A percentile compares a stretch with the other conserved stretches of the same genome.
phyloP scores from a whole-genome alignment of 345 rosid species.

The Excoecaria cochinchinensis region DNA sequence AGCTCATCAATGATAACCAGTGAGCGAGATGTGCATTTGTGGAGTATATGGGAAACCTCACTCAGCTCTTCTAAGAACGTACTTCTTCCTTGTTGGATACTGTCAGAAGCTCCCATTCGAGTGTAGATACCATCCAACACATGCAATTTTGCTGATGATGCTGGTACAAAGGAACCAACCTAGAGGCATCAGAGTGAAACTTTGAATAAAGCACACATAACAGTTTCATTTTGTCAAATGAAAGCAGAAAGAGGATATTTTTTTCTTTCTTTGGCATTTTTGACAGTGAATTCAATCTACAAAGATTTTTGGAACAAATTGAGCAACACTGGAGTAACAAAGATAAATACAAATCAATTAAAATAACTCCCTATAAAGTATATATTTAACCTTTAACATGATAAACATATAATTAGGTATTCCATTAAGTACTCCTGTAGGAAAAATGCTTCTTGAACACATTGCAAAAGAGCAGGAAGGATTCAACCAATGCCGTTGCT shows the following conservation, averaged over 20 bases:
- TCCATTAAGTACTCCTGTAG: not conserved
- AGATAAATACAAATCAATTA: not conserved
- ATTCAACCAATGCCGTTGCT: not conserved
- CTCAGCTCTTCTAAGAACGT: constrained; percentile 90
- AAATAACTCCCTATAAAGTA: no score
- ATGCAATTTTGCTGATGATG: constrained; percentile 67
- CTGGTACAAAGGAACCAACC: constrained; percentile 99
- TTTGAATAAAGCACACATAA: constrained; percentile 14
- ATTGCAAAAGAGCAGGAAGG: no score
- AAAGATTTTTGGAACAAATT: not conserved
- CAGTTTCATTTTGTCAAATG: constrained; percentile 8
- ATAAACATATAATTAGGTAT: not conserved
- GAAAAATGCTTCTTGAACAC: no score
- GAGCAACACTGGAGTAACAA: not conserved
- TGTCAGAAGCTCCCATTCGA: constrained; percentile 95
- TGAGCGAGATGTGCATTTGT: constrained; percentile 61
- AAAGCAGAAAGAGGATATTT: constrained; percentile 7
- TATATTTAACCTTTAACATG: not conserved
- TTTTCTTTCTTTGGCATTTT: no score
- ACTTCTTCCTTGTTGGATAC: constrained; percentile 90
- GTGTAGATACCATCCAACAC: constrained; percentile 85
- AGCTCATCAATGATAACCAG: constrained; percentile 93
- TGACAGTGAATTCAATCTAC: not conserved
- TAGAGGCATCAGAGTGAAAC: constrained; percentile 38
- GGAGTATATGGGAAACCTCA: constrained; percentile 74